Conservation (phyloP, 768 basidiomycete genomes). For the Dendrothele bispora region DNA sequence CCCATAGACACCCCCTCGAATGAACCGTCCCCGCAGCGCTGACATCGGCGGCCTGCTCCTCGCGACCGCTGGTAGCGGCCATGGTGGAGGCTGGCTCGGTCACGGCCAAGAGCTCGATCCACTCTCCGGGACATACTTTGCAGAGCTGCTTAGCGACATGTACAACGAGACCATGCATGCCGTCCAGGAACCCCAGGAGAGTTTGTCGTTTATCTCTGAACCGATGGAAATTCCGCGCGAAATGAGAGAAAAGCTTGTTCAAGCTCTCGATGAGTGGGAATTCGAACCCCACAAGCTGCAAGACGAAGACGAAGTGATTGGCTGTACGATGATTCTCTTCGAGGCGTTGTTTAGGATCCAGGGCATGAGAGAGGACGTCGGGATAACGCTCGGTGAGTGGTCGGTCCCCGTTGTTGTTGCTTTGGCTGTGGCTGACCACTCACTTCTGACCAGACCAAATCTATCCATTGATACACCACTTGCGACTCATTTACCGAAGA, state of each 20-base stretch:
- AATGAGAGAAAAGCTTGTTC: conserved; percentile 64
- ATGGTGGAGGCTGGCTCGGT: conserved; percentile 73
- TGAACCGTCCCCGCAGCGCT: conserved; percentile 76
- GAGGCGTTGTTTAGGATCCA: conserved; percentile 82
- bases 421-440: conserved; percentile 12
- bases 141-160: conserved; percentile 85
- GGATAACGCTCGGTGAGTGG: conserved; percentile 58
- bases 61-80: conserved; percentile 60
- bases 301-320: conserved; percentile 79
- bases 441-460: conserved; percentile 59
- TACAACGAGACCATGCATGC: conserved; percentile 75
- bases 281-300: conserved; percentile 87
- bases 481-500: conserved; percentile 88
- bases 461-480: conserved; percentile 75
- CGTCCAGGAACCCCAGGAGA: conserved; percentile 55
- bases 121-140: conserved; percentile 54
- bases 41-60: conserved; percentile 89
- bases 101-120: conserved; percentile 50
- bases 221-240: conserved; percentile 46
- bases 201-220: conserved; percentile 41
- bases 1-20: too few relatives aligned
- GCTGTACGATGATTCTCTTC: conserved; percentile 84
- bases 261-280: conserved; percentile 74
- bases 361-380: conserved; percentile 58
- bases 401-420: conserved; percentile 8